Evolutionary conservation across 345 rosid genomes (phyloP), one percentile per base, ranked within the genome.

Genomic region (Syzygium oleosum): DNA sequence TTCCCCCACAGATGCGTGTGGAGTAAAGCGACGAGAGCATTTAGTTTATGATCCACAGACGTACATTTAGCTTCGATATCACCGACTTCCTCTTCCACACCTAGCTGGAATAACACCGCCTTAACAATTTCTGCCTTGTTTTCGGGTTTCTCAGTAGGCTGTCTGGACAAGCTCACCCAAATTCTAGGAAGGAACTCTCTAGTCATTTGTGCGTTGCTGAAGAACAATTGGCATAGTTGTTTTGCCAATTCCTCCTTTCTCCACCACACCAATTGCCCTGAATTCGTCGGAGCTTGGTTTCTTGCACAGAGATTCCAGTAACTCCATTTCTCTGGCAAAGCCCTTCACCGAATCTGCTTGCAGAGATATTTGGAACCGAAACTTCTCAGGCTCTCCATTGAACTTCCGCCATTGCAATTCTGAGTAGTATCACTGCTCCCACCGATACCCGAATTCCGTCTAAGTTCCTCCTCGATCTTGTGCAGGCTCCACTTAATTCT

Each of bases 201-300:
- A 38, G 38, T 63, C 29, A 19, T 14, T 88, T 31, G 43, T 88
- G n/a, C n/a, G n/a, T n/a, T n/a, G n/a, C n/a, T 80, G 63, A 94
- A 88, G 68, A 95, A 86, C 25, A 15, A 14, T 31, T 88, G 89
- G 86, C 94, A 94, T n/a, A 95, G 93, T 84, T 12, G 96, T 91
- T 46, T 94, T 94, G 21, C 96, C 95, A 52, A 87, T 91, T 16
- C 94, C 95, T 1, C 51, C 59, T 22, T 41, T 86, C 86, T 95
- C 95, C 0, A 91, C 90, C 55, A 93, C 86, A 10, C 89, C 95
- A 12, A 90, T 5, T 8, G 92, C 85, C 90, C 89, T 92, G 91
- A 93, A 92, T 53, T 17, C 0, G 19, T n/a, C 38, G 14, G 5
- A 0, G n/a, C 73, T 63, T n/a, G 6, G 7, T 63, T n/a, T 63